Percentiles rank a stretch among this genome's conserved stretches.
Conservation (phyloP, 768 basidiomycete species). For the Sutorius australiensis region DNA sequence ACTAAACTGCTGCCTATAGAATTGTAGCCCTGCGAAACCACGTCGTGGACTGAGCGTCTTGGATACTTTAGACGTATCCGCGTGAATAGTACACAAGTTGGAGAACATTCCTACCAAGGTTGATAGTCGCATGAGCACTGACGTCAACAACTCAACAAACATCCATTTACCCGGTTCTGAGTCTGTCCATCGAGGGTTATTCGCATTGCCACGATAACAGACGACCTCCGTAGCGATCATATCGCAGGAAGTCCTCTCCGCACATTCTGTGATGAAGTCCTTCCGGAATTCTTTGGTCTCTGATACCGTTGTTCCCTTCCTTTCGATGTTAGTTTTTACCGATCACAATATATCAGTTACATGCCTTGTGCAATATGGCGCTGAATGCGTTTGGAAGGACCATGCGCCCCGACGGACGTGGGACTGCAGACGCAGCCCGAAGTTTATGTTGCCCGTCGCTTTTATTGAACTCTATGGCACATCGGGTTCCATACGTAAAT, state of each 20-base stretch:
- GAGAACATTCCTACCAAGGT: constrained; percentile 26
- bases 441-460: constrained; percentile 27
- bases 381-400: constrained; percentile 33
- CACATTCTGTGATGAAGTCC: constrained; percentile 30
- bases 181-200: constrained; percentile 29
- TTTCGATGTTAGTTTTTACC: neutral
- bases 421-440: constrained; percentile 26
- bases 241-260: constrained; percentile 27
- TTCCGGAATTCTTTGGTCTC: constrained; percentile 32
- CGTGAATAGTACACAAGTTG: constrained; percentile 20
- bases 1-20: constrained; percentile 33
- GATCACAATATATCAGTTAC: neutral
- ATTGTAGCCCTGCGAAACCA: constrained; percentile 28
- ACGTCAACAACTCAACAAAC: neutral
- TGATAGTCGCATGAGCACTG: neutral
- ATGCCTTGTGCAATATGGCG: constrained; percentile 28
- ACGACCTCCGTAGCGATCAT: constrained; percentile 30
- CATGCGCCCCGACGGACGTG: constrained; percentile 32
- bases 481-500: constrained; percentile 37
- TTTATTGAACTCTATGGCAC: constrained; percentile 29
- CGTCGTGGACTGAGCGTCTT: constrained; percentile 30
- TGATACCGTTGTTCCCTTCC: constrained; percentile 27
- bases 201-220: constrained; percentile 25
- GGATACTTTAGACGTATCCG: constrained; percentile 29
- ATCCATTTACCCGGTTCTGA: constrained; percentile 24